Base-by-base conservation (phyloP, 208 protist species). In the Giardia duodenalis region DNA sequence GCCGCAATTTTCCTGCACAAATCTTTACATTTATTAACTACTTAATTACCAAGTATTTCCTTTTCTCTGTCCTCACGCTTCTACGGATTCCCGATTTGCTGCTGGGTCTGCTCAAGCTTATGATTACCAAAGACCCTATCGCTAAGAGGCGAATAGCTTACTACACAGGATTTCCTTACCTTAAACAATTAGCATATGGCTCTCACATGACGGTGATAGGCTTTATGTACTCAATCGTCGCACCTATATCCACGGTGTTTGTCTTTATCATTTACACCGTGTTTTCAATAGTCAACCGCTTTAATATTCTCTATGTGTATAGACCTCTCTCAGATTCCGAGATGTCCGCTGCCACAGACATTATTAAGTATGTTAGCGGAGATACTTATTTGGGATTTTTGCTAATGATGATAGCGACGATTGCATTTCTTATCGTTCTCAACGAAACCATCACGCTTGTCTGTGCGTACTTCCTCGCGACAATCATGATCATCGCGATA, bases 11-110 rank as follows among this genome's bases (percentile, higher is more conserved):
- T 43, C 43, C 88, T 19, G 2, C 2, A 22, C 45, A 3, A n/a
- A 47, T 45, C 10, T 91, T 91, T 48, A 47, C 45, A 4, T 91
- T 91, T 91, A 43, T 47, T 1, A 91, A 91, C 44, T 91, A 91
- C 47, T 22, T 91, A 1, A 91, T 91, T 19, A 91, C 88, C 2
- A 91, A 91, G n/a, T 91, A 91, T n/a, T 91, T 91, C 44, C 45
- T 91, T 1, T 91, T 91, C 10, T 22, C 43, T n/a, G 44, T 91
- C 10, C 45, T 91, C 1, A 67, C 88, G 2, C 10, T 91, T 43
- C 1, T 47, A 47, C 88, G 88, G 4, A 46, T 91, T 45, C 88
- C 88, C 0, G 88, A 91, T 91, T 19, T 91, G 2, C n/a, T 91
- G 2, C 45, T 91, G 4, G 44, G 2, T n/a, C 4, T 48, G 2